Conservation (phyloP, 2,329 filamentous ascomycete species). For the Macrophomina tecta region DNA sequence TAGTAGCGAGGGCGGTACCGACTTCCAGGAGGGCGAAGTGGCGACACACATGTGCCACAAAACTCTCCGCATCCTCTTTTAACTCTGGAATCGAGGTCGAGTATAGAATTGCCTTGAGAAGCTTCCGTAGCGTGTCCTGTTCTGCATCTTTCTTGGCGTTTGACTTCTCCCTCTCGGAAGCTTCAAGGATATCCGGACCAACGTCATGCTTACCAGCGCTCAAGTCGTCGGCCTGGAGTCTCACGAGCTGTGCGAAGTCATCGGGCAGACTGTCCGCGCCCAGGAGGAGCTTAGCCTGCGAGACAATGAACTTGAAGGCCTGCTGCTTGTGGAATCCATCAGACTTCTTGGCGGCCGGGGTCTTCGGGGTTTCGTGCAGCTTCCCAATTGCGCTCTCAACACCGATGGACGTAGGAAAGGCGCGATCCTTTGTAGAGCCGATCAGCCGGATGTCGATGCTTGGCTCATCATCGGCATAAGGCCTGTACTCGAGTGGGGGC, state of each 20-base stretch:
- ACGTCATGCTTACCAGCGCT: slow-evolving; percentile 73
- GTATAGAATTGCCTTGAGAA: slow-evolving; percentile 88
- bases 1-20: slow-evolving; percentile 79
- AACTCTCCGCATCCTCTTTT: slow-evolving; percentile 73
- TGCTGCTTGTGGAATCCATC: slow-evolving; percentile 93
- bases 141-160: slow-evolving; percentile 86
- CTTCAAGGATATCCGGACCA: slow-evolving; percentile 73
- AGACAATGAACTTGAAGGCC: slow-evolving; percentile 83
- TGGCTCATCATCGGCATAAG: slow-evolving; percentile 83
- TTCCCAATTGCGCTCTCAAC: slow-evolving; percentile 89
- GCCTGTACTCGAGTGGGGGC: slow-evolving; percentile 80
- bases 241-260: slow-evolving; percentile 81
- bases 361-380: slow-evolving; percentile 78
- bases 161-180: slow-evolving; percentile 79
- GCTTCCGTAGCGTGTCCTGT: slow-evolving; percentile 79
- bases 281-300: slow-evolving; percentile 88
- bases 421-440: slow-evolving; percentile 84
- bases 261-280: slow-evolving; percentile 88
- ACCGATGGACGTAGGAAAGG: slow-evolving; percentile 85
- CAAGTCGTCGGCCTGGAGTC: slow-evolving; percentile 88
- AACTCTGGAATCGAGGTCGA: slow-evolving; percentile 83
- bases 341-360: slow-evolving; percentile 64
- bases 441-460: slow-evolving; percentile 90
- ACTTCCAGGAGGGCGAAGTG: slow-evolving; percentile 93
- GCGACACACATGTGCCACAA: slow-evolving; percentile 81